Percentiles rank a stretch among this genome's conserved stretches.
These are phyloP conservation scores for Hymenoscyphus fructigenus DNA, from an alignment of 2,329 filamentous ascomycete species.

Conservation along the genomic window DNA sequence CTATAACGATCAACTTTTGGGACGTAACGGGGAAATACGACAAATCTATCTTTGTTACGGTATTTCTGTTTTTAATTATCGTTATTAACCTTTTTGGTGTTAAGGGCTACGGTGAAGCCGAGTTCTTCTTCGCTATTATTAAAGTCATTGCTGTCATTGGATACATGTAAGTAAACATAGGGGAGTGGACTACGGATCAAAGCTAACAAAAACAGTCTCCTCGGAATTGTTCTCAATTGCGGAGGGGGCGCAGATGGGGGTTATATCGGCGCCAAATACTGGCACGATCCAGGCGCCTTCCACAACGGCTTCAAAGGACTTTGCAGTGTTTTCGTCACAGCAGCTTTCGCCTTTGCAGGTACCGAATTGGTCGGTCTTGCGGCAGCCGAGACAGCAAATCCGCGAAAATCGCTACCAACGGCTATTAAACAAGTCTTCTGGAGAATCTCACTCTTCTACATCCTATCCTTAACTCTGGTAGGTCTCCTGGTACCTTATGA, in stretches of 20 bases:
- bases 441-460: slow-evolving; percentile 88
- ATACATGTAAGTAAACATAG: slow-evolving; percentile 67
- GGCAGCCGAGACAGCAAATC: slow-evolving; percentile 76
- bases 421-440: slow-evolving; percentile 95
- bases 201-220: slow-evolving; percentile 53
- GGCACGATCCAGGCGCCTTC: slow-evolving; percentile 79
- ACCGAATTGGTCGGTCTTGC: slow-evolving; percentile 76
- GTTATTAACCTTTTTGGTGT: slow-evolving; percentile 86
- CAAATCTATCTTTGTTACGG: slow-evolving; percentile 74
- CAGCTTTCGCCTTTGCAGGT: slow-evolving; percentile 73
- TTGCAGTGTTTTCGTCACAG: slow-evolving; percentile 74
- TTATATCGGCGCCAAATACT: slow-evolving; percentile 79
- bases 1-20: slow-evolving; percentile 84
- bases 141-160: slow-evolving; percentile 85
- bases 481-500: slow-evolving; percentile 78
- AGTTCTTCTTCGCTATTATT: slow-evolving; percentile 83
- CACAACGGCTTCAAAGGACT: slow-evolving; percentile 82
- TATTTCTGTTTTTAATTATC: slow-evolving; percentile 77
- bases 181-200: neutral
- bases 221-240: slow-evolving; percentile 82
- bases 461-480: slow-evolving; percentile 77
- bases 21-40: slow-evolving; percentile 51
- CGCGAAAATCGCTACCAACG: slow-evolving; percentile 76
- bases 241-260: slow-evolving; percentile 71
- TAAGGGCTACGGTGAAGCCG: slow-evolving; percentile 84